Base-by-base conservation (phyloP, 1,284 basidiomycete genomes). In the Ustilago shanxiensis region DNA sequence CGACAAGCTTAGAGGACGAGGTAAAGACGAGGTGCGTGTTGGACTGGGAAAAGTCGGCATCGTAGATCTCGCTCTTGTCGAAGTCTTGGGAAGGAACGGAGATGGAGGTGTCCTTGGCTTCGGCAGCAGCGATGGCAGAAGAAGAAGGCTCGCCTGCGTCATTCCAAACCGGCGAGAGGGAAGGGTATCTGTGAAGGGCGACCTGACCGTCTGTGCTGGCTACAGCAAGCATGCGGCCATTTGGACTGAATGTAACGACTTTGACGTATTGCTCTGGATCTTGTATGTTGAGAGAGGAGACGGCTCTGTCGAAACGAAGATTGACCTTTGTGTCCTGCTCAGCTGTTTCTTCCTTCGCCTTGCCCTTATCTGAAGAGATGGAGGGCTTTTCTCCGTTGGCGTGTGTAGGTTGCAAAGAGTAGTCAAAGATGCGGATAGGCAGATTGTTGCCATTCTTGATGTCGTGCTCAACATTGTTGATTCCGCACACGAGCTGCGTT, bases 1-100 rank as follows among this genome's bases (percentile, higher is more conserved):
- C 73, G 31, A 81, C 61, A 33, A 83, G 67, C 35, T 78, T 79
- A 26, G 66, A 63, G 8, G 74, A 69, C 22, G 80, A 78, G n/a
- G 82, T 74, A 33, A 78, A 62, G 3, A 81, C 83, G 47, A 85
- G 64, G 56, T 81, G 82, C 4, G 72, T 72, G 26, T 78, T 76
- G 64, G 83, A 81, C 16, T 79, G 72, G 2, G 77, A 80, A 53
- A 85, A 85, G 72, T 84, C 83, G 37, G 74, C 77, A 56, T 82
- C 83, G 58, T 83, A 82, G 49, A 85, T 67, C 45, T 84, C 84
- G 49, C 79, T 72, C n/a, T 60, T 64, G n/a, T 72, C 66, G 28
- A 79, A 77, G 54, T 73, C 75, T n/a, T 69, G 60, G 3, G 62
- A 63, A 14, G 72, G 71, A 49, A 74, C 60, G 28, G 70, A 71